Evolutionary conservation across 2,329 filamentous ascomycete species (phyloP).

Genomic region (Colletotrichum trifolii): DNA sequence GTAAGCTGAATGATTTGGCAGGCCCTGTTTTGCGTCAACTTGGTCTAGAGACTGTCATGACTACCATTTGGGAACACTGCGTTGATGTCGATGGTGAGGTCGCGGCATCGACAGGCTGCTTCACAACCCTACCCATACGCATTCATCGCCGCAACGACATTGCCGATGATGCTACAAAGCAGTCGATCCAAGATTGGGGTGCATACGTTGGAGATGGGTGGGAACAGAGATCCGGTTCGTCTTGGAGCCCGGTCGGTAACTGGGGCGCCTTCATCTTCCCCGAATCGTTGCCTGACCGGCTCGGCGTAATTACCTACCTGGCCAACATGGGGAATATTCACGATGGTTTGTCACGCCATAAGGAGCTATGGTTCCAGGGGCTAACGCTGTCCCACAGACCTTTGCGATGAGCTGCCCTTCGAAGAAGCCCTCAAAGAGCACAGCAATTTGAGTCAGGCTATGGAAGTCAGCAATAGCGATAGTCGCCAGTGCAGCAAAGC

Average conservation of each 20-base stretch:
- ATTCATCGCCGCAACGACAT: conserved; percentile 19
- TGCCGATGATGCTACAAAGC: conserved; percentile 19
- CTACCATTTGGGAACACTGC: conserved; percentile 8
- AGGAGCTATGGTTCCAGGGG: no score
- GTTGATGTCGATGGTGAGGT: conserved; percentile 3
- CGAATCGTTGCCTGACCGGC: conserved; percentile 14
- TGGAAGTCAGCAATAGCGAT: background rate
- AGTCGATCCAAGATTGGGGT: conserved; percentile 16
- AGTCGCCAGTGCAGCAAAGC: background rate
- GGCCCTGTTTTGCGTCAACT: no score
- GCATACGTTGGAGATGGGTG: conserved; percentile 9
- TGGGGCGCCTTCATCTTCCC: conserved; percentile 30
- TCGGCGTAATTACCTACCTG: conserved; percentile 16
- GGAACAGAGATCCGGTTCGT: conserved; percentile 19
- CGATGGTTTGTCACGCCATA: background rate
- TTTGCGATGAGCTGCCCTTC: conserved; percentile 14
- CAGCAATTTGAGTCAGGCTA: conserved; percentile 7
- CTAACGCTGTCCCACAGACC: background rate
- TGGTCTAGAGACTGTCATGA: background rate
- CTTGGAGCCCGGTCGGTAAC: conserved; percentile 18
- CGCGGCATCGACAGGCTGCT: conserved; percentile 16
- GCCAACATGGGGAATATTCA: conserved; percentile 26
- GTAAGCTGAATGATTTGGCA: no score
- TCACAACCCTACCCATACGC: conserved; percentile 21
- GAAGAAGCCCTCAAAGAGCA: conserved; percentile 24